Percentiles rank a stretch among this genome's conserved stretches.
phyloP scores from a whole-genome alignment of 768 basidiomycete genomes.

The Boletus subparvulus region DNA sequence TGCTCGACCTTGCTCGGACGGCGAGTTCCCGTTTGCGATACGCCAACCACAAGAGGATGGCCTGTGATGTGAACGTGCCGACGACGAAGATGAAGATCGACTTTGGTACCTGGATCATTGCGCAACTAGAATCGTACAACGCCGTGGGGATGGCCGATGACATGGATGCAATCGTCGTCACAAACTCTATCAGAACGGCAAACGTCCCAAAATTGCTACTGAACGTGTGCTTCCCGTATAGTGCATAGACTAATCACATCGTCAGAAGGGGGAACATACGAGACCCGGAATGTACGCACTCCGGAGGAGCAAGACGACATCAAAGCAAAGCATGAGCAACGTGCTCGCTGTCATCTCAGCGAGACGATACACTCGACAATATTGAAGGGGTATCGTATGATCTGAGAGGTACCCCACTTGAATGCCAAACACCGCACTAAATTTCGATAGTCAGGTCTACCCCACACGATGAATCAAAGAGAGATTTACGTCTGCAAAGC shows the following conservation, averaged over 20 bases:
- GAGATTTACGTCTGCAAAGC: conserved; percentile 15
- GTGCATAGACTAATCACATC: conserved; percentile 16
- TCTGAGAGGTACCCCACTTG: conserved; percentile 5
- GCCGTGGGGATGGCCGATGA: not conserved
- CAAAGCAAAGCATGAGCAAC: conserved; percentile 18
- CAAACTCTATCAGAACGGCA: conserved; percentile 14
- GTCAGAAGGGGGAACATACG: not conserved
- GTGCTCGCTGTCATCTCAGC: conserved; percentile 12
- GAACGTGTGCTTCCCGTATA: conserved; percentile 8
- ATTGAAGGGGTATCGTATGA: not conserved
- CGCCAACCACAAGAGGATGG: conserved; percentile 19
- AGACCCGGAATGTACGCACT: conserved; percentile 11
- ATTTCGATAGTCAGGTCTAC: not conserved
- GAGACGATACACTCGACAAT: conserved; percentile 14
- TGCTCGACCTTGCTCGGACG: not conserved
- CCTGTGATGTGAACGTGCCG: conserved; percentile 12
- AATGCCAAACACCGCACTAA: conserved; percentile 7
- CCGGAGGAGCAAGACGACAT: conserved; percentile 22
- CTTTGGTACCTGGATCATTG: not conserved
- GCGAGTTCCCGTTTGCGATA: conserved; percentile 12
- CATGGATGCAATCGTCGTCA: not conserved
- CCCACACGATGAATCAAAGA: not conserved
- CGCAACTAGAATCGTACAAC: conserved; percentile 16
- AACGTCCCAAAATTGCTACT: not conserved
- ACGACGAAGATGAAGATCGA: conserved; percentile 3